These are phyloP conservation scores for Venturia carpophila DNA, from an alignment of 2,329 filamentous ascomycete genomes.

Conservation along the genomic window DNA sequence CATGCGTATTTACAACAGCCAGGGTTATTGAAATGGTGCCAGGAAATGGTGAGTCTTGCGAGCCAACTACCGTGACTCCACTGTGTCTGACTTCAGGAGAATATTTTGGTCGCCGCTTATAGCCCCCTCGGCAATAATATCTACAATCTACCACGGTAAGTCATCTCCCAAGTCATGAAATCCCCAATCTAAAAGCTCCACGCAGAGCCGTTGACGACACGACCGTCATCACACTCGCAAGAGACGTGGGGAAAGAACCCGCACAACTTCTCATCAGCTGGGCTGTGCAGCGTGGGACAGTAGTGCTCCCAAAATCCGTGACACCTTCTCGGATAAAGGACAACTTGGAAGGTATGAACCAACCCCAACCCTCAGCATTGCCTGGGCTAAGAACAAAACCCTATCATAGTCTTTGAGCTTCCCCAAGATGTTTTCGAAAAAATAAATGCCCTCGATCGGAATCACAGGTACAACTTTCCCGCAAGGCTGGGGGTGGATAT, in stretches of 20 bases:
- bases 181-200: background rate
- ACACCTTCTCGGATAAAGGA: background rate
- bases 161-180: background rate
- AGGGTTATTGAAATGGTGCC: slow-evolving; percentile 40
- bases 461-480: slow-evolving; percentile 15
- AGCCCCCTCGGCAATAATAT: slow-evolving; percentile 50
- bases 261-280: slow-evolving; percentile 11
- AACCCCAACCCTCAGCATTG: background rate
- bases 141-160: slow-evolving; percentile 47
- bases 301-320: slow-evolving; percentile 1
- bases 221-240: slow-evolving; percentile 54
- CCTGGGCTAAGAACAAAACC: background rate
- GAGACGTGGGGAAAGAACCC: slow-evolving; percentile 37
- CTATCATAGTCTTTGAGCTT: background rate
- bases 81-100: slow-evolving; percentile 29
- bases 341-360: background rate
- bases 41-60: background rate
- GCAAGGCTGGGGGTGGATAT: slow-evolving; percentile 19
- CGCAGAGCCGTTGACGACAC: slow-evolving; percentile 49
- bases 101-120: slow-evolving; percentile 47
- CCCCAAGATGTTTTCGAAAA: background rate
- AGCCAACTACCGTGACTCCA: background rate
- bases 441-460: slow-evolving; percentile 1
- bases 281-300: slow-evolving; percentile 10
- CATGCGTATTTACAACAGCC: slow-evolving; percentile 60